Base-by-base conservation (phyloP, 176 grass and related monocot genomes). In the Zoysia pacifica region DNA sequence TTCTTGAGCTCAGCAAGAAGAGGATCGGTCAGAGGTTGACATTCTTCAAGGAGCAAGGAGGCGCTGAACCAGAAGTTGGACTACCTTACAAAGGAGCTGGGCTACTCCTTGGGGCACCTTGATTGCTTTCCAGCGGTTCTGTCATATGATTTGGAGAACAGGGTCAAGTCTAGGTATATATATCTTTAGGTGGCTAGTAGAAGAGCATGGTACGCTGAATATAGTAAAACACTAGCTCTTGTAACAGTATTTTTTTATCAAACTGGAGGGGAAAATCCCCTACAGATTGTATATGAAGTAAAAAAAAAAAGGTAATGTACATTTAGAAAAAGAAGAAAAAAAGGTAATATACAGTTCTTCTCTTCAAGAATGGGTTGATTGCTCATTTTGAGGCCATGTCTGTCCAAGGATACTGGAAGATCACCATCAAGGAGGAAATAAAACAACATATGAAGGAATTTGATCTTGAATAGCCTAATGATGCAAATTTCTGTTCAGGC, bases 331-430 rank as follows among this genome's bases (percentile, higher is more conserved):
- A 28, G 28, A 28, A 28, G 28, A 28, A 28, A 28, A 28, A 28
- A 28, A 28, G 28, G 28, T 28, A 28, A 28, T 28, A 28, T 28
- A 28, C 28, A 28, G 28, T 28, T 28, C 28, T 28, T 28, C 28
- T 28, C 28, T 28, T 28, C 28, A 28, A 93, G 83, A 93, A 88
- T 68, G 84, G 90, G 53, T 80, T 99, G 55, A 89, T 81, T 79
- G 90, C 92, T 82, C 96, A 99, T 91, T 95, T 99, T 69, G 68
- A 89, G 18, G 76, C 96, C 41, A 95, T 99, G 92, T 88, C 90
- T 99, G 53, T 87, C 82, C 16, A 87, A 89, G 67, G 88, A 89
- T 79, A 49, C 86, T 35, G 47, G 45, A 7, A 72, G 44, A 75
- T 70, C 83, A 7, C 19, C 81, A 39, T 54, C 49, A 66, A 85